Evolutionary conservation across 768 basidiomycete genomes (phyloP).

Genomic region (Boletellus sp.): DNA sequence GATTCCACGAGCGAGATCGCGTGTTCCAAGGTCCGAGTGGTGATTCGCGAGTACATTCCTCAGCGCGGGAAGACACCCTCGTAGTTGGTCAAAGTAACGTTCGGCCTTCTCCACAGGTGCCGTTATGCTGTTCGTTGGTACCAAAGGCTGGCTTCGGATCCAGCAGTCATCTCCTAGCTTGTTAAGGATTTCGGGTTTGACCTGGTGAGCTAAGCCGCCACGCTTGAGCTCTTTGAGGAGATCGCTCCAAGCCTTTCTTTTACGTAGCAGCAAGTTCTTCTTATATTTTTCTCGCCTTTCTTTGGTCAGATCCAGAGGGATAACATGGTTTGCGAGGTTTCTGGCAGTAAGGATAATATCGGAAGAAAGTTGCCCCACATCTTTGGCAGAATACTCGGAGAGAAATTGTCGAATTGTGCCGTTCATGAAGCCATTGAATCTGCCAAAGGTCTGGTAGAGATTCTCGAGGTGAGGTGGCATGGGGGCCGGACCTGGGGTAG

Average conservation of each 20-base stretch:
- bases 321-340: slow-evolving; percentile 46
- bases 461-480: slow-evolving; percentile 42
- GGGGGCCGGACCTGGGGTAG: background rate
- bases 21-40: slow-evolving; percentile 79
- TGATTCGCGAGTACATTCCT: slow-evolving; percentile 62
- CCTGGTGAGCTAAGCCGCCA: slow-evolving; percentile 66
- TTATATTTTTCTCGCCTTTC: slow-evolving; percentile 58
- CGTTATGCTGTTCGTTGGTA: slow-evolving; percentile 23
- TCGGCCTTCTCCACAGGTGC: slow-evolving; percentile 45
- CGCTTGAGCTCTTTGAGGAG: slow-evolving; percentile 84
- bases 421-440: slow-evolving; percentile 45
- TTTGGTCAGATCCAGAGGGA: slow-evolving; percentile 40
- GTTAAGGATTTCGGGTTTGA: slow-evolving; percentile 66
- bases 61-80: slow-evolving; percentile 61
- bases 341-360: slow-evolving; percentile 63
- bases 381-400: slow-evolving; percentile 34
- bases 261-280: slow-evolving; percentile 75
- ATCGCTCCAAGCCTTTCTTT: slow-evolving; percentile 89
- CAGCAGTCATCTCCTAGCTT: slow-evolving; percentile 54
- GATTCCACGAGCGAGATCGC: slow-evolving; percentile 78
- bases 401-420: slow-evolving; percentile 43
- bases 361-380: slow-evolving; percentile 53
- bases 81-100: slow-evolving; percentile 60
- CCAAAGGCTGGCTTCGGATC: slow-evolving; percentile 60
- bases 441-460: slow-evolving; percentile 47